Percentiles rank a stretch among this genome's conserved stretches.
phyloP scores from a whole-genome alignment of 2,329 filamentous ascomycete genomes.

The Colletotrichum chrysophilum region DNA sequence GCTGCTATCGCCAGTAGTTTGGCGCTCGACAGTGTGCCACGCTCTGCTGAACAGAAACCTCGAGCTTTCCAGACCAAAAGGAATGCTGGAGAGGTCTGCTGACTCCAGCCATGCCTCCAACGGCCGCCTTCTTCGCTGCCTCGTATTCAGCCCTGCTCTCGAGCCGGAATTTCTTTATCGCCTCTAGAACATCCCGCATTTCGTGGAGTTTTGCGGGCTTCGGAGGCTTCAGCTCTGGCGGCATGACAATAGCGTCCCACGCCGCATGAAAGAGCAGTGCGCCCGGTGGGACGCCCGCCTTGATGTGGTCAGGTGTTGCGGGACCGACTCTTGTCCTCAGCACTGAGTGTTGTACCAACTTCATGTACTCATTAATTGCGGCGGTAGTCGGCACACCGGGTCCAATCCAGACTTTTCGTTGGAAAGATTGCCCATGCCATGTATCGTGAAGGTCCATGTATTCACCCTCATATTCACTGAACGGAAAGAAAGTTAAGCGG shows the following conservation, averaged over 20 bases:
- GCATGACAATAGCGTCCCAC: slow-evolving; percentile 55
- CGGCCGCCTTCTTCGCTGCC: slow-evolving; percentile 21
- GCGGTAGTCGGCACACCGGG: slow-evolving; percentile 33
- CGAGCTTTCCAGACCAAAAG: slow-evolving; percentile 43
- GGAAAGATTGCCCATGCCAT: slow-evolving; percentile 32
- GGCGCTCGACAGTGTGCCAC: slow-evolving; percentile 20
- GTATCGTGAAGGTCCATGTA: slow-evolving; percentile 30
- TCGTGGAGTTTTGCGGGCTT: slow-evolving; percentile 30
- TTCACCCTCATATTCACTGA: slow-evolving; percentile 29
- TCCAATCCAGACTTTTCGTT: slow-evolving; percentile 54
- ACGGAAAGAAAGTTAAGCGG: slow-evolving; percentile 29
- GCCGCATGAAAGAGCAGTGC: slow-evolving; percentile 54
- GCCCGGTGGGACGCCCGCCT: slow-evolving; percentile 51
- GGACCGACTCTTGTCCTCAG: slow-evolving; percentile 47
- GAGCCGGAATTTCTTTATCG: slow-evolving; percentile 44
- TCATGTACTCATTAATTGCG: slow-evolving; percentile 54
- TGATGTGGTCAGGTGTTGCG: slow-evolving; percentile 53
- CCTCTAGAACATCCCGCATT: slow-evolving; percentile 50
- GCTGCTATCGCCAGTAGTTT: slow-evolving; percentile 7
- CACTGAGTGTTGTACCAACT: slow-evolving; percentile 40
- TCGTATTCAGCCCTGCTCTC: slow-evolving; percentile 34
- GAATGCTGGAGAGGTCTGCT: slow-evolving; percentile 29
- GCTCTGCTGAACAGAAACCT: slow-evolving; percentile 31
- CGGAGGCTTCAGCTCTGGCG: slow-evolving; percentile 33
- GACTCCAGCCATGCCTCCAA: slow-evolving; percentile 2